These are phyloP conservation scores for Raddia distichophylla DNA, from an alignment of 176 grass and related monocot genomes.

Conservation along the genomic window DNA sequence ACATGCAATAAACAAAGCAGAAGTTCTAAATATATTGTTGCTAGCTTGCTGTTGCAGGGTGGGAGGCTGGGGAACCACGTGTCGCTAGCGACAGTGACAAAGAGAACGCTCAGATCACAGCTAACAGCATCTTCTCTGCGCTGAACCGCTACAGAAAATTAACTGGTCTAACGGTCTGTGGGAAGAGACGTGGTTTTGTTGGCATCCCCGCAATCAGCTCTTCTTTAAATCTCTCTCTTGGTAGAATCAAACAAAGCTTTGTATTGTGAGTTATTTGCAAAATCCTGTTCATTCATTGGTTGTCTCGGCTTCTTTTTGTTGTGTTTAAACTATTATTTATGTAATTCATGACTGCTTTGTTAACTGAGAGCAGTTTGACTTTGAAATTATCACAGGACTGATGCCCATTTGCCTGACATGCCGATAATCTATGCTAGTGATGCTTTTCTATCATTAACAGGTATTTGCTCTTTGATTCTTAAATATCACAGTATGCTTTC, in stretches of 20 bases:
- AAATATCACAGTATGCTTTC: slow-evolving; percentile 25
- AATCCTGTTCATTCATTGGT: slow-evolving; percentile 39
- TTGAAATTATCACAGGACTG: slow-evolving; percentile 67
- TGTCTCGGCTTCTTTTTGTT: slow-evolving; percentile 9
- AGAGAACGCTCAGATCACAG: slow-evolving; percentile 63
- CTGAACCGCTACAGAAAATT: slow-evolving; percentile 76
- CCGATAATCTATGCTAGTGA: slow-evolving; percentile 94
- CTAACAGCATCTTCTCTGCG: slow-evolving; percentile 63
- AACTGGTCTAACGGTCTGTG: slow-evolving; percentile 75
- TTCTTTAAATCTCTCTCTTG: slow-evolving; percentile 79
- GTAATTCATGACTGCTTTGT: slow-evolving; percentile 22
- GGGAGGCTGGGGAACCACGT: slow-evolving; percentile 61
- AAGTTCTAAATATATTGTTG: slow-evolving; percentile 73
- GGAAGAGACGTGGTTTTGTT: slow-evolving; percentile 60
- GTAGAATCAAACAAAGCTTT: slow-evolving; percentile 99
- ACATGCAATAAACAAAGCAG: slow-evolving; percentile 21
- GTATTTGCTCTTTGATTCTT: slow-evolving; percentile 47
- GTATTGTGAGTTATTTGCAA: slow-evolving; percentile 86
- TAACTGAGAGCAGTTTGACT: slow-evolving; percentile 29
- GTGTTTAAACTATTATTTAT: background rate
- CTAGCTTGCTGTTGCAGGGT: slow-evolving; percentile 82
- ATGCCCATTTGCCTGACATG: slow-evolving; percentile 74
- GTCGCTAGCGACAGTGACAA: slow-evolving; percentile 66
- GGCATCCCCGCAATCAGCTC: slow-evolving; percentile 75
- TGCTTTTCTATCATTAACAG: slow-evolving; percentile 76